A percentile compares a stretch with the other conserved stretches of the same genome.
Evolutionary conservation across 108 stramenopile species (phyloP).

Genomic region (Poteriospumella lacustris): DNA sequence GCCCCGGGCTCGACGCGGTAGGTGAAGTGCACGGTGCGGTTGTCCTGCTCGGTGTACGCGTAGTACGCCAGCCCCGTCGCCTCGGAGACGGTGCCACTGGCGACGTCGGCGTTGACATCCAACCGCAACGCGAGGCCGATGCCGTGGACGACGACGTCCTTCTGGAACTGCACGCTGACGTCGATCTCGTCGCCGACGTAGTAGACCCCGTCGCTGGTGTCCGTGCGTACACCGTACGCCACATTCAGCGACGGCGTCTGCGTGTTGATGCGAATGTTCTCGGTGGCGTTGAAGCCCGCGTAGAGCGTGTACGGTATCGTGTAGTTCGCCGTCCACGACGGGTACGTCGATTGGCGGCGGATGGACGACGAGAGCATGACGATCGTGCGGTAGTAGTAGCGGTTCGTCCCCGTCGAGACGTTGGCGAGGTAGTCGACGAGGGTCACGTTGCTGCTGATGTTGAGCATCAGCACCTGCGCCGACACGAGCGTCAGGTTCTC

Average conservation of each 20-base stretch:
- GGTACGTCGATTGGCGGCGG: neutral
- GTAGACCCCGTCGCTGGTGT: neutral
- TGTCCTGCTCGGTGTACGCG: neutral
- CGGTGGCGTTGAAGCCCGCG: neutral
- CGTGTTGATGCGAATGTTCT: conserved; percentile 1
- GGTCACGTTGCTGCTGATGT: neutral
- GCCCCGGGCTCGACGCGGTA: neutral
- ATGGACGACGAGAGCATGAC: neutral
- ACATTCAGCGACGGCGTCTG: neutral
- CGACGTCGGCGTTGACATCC: neutral
- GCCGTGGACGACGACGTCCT: neutral
- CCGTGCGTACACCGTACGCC: conserved; percentile 13
- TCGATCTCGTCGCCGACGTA: conserved; percentile 1
- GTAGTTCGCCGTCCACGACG: neutral
- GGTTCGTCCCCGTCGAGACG: neutral
- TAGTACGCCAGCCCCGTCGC: neutral
- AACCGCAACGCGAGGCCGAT: neutral
- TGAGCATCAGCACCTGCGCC: neutral
- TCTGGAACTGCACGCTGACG: neutral
- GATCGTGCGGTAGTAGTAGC: neutral
- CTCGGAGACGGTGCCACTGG: no score
- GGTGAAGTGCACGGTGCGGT: neutral
- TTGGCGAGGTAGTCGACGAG: neutral
- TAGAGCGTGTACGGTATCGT: neutral
- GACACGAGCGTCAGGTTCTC: neutral